Base-by-base conservation (phyloP, 345 rosid genomes). In the Pseudoturritis turrita region DNA sequence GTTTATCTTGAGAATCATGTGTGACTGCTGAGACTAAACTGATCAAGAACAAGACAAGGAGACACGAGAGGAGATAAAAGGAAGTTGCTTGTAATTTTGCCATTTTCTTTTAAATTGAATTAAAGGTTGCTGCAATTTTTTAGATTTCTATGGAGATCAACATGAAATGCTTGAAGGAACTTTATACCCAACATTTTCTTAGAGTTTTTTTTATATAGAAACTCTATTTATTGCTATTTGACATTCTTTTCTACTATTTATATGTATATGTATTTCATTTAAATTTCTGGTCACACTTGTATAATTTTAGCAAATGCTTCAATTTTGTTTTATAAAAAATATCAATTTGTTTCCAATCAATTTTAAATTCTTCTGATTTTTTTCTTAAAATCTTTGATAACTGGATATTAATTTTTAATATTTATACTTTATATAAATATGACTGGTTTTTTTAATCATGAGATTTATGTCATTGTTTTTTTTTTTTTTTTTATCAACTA, bases 11-110 rank as follows among this genome's bases (percentile, higher is more conserved):
- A 26, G 1, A 44, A 57, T 65, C 26, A 22, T 54, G 17, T 35
- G 13, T 45, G 15, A 58, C 28, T 11, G 71, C 71, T 15, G 65
- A 62, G 44, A 33, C 63, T 62, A 13, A 72, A 41, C 39, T 62
- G 37, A 33, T 33, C 14, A 72, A 62, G 2, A 53, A 52, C 39
- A 62, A 41, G 23, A 71, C 14, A n/a, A 58, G 21, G 49, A 37
- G 11, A 36, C 58, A 23, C 39, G 43, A 47, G 51, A 50, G 51
- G 41, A 26, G 41, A 39, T 51, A 9, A 26, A 26, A 49, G 0
- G 43, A 49, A 40, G 59, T 10, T 49, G 28, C 59, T 45, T 7
- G 68, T 25, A 33, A 33, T 33, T 11, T 62, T 7, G n/a, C 26
- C 68, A 62, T 62, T 41, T 62, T 60, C 9, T 2, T 59, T 6